Evolutionary conservation across 495 filamentous ascomycete genomes (phyloP).

Genomic region (Neurospora sp.): DNA sequence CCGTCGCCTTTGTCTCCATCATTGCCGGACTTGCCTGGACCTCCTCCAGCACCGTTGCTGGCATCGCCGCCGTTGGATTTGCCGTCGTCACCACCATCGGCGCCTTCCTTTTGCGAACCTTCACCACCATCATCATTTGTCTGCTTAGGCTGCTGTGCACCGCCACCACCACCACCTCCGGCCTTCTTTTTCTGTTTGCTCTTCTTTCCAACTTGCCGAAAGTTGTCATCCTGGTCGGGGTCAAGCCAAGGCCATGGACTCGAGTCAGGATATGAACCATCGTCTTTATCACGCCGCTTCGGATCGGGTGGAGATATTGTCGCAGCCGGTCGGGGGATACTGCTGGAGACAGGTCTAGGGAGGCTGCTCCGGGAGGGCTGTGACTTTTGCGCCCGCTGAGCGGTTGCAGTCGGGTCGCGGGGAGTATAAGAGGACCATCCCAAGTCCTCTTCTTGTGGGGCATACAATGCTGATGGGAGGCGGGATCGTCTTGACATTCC

Average conservation of each 20-base stretch:
- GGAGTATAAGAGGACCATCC: background rate
- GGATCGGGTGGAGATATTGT: background rate
- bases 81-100: slow-evolving; percentile 17
- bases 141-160: slow-evolving; percentile 1
- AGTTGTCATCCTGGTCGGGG: slow-evolving; percentile 35
- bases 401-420: slow-evolving; percentile 13
- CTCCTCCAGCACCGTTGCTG: slow-evolving; percentile 6
- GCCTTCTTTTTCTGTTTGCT: slow-evolving; percentile 16
- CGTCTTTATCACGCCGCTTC: slow-evolving; percentile 2
- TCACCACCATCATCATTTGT: slow-evolving; percentile 21
- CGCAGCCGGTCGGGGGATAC: background rate
- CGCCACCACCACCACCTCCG: slow-evolving; percentile 6
- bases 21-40: slow-evolving; percentile 15
- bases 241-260: slow-evolving; percentile 27
- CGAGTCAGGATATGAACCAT: slow-evolving; percentile 20
- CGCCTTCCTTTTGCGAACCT: slow-evolving; percentile 35
- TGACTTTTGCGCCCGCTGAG: slow-evolving; percentile 9
- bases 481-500: slow-evolving; percentile 9
- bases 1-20: slow-evolving; percentile 20
- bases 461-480: background rate
- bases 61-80: slow-evolving; percentile 13
- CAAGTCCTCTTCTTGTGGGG: slow-evolving; percentile 3
- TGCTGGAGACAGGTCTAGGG: background rate
- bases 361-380: background rate
- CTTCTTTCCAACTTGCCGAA: slow-evolving; percentile 35